phyloP scores from a whole-genome alignment of 805 yeast genomes.

The Torulaspora gathmanii region DNA sequence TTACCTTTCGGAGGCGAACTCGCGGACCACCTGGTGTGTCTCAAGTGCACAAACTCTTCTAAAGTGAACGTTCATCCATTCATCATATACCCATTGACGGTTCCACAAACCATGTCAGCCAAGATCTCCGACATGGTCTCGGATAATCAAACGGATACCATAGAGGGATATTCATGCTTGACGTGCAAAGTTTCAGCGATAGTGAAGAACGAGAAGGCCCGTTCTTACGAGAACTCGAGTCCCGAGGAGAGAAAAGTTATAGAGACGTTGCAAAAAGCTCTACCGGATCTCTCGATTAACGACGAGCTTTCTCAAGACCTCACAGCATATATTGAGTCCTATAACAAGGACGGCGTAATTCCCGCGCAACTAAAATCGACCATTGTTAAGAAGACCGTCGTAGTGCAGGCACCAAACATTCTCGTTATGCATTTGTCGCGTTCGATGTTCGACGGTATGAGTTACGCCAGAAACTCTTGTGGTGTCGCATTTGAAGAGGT shows the following conservation, averaged over 20 bases:
- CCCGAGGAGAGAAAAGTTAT: slow-evolving; percentile 36
- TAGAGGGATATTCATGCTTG: slow-evolving; percentile 76
- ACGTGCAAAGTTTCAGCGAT: slow-evolving; percentile 54
- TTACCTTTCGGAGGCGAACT: slow-evolving; percentile 71
- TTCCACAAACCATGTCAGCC: slow-evolving; percentile 53
- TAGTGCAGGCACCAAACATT: slow-evolving; percentile 63
- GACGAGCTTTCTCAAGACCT: slow-evolving; percentile 56
- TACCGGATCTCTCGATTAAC: slow-evolving; percentile 47
- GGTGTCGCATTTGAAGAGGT: slow-evolving; percentile 60
- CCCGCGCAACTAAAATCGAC: slow-evolving; percentile 51
- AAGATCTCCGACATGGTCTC: slow-evolving; percentile 51
- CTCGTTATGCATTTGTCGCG: slow-evolving; percentile 82
- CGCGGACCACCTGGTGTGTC: slow-evolving; percentile 64
- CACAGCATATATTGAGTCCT: slow-evolving; percentile 44
- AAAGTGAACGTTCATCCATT: slow-evolving; percentile 56
- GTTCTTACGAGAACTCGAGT: slow-evolving; percentile 14
- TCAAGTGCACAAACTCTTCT: slow-evolving; percentile 59
- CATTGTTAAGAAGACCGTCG: slow-evolving; percentile 59
- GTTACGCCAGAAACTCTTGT: slow-evolving; percentile 69
- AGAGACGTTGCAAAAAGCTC: slow-evolving; percentile 36
- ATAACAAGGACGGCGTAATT: slow-evolving; percentile 42
- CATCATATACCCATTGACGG: slow-evolving; percentile 65
- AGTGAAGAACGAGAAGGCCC: slow-evolving; percentile 34
- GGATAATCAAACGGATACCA: slow-evolving; percentile 58
- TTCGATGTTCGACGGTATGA: slow-evolving; percentile 66